A percentile compares a stretch with the other conserved stretches of the same genome.
Evolutionary conservation across 2,329 filamentous ascomycete genomes (phyloP).

Genomic region (Aspergillus arachidicola): DNA sequence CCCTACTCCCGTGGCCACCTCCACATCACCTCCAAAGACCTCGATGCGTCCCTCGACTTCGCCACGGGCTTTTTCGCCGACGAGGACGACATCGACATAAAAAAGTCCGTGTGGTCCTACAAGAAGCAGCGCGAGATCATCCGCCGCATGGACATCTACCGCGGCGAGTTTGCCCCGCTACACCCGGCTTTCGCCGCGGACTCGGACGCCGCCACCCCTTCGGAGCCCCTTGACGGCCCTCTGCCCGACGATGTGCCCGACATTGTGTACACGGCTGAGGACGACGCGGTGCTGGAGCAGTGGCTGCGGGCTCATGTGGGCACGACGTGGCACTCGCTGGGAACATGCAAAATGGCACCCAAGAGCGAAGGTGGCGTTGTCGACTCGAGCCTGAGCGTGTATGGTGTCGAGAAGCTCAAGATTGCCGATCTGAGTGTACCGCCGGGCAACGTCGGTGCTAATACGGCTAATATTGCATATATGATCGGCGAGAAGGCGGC

Average conservation of each 20-base stretch:
- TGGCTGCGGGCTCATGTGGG: slow-evolving; percentile 7
- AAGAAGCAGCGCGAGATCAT: slow-evolving; percentile 7
- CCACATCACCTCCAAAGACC: slow-evolving; percentile 1
- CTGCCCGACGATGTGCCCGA: background rate
- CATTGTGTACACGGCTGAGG: slow-evolving; percentile 4
- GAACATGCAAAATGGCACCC: slow-evolving; percentile 1
- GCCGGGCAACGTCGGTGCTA: no score
- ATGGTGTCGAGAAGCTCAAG: no score
- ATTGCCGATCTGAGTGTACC: no score
- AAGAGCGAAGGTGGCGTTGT: no score
- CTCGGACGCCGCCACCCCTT: background rate
- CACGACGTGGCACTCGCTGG: slow-evolving; percentile 3
- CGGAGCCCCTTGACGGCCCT: no score
- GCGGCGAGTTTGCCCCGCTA: background rate
- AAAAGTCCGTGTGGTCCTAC: slow-evolving; percentile 4
- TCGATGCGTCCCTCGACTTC: background rate
- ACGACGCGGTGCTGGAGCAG: slow-evolving; percentile 5
- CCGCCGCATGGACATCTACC: slow-evolving; percentile 2
- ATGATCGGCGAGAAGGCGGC: no score
- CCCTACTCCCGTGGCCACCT: slow-evolving; percentile 5
- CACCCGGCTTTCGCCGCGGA: slow-evolving; percentile 3
- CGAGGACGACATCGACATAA: background rate
- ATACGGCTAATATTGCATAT: no score
- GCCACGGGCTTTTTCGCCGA: no score
- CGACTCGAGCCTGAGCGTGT: no score